These are phyloP conservation scores for Collybiopsis confluens DNA, from an alignment of 768 basidiomycete genomes.

Conservation along the genomic window DNA sequence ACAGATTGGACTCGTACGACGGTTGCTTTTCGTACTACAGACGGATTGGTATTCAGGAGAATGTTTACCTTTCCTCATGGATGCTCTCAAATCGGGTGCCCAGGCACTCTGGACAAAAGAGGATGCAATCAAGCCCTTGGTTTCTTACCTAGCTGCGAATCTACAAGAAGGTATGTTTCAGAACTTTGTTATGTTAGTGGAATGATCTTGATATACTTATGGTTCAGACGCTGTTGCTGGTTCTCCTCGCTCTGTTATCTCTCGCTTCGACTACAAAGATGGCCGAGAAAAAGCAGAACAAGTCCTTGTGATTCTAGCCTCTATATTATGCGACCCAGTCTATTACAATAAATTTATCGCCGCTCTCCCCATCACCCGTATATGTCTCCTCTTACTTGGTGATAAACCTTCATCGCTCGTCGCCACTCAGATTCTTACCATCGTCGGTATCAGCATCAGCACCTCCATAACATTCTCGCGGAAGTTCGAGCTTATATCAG, in stretches of 20 bases:
- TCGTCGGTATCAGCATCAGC: conserved; percentile 54
- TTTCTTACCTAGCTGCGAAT: conserved; percentile 82
- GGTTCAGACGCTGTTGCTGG: conserved; percentile 15
- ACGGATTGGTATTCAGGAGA: conserved; percentile 70
- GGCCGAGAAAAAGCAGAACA: conserved; percentile 60
- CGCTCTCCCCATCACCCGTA: conserved; percentile 72
- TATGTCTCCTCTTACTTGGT: conserved; percentile 76
- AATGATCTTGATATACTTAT: conserved; percentile 7
- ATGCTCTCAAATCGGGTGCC: conserved; percentile 57
- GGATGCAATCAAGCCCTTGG: conserved; percentile 77
- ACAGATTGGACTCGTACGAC: conserved; percentile 69
- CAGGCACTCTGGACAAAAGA: conserved; percentile 68
- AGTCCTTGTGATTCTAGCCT: conserved; percentile 61
- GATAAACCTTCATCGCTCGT: conserved; percentile 62
- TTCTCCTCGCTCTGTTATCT: conserved; percentile 57
- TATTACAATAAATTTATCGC: conserved; percentile 69
- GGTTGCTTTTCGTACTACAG: conserved; percentile 78
- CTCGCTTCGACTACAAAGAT: conserved; percentile 46
- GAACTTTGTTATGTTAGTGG: background rate
- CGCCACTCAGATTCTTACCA: conserved; percentile 51
- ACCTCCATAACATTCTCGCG: conserved; percentile 61
- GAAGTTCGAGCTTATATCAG: conserved; percentile 82
- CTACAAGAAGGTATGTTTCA: conserved; percentile 55
- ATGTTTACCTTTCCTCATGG: conserved; percentile 44
- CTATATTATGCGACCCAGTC: conserved; percentile 50